A percentile compares a stretch with the other conserved stretches of the same genome.
Evolutionary conservation across 139 green algal species (phyloP).

Genomic region (Diplosphaera chodatii): DNA sequence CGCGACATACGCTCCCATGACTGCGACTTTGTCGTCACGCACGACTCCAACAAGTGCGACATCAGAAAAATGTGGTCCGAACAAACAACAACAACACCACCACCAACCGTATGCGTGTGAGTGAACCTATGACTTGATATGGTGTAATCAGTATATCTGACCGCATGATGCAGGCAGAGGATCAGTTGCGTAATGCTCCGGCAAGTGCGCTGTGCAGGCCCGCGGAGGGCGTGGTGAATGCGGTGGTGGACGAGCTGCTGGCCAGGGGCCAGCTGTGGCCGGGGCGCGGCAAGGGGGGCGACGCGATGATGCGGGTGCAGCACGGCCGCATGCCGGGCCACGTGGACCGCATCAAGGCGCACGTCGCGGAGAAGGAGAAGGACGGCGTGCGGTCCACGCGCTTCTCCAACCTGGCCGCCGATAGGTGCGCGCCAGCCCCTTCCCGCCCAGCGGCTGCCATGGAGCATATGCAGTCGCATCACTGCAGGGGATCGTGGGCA

Average conservation of each 20-base stretch:
- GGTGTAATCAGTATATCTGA: too few relatives aligned
- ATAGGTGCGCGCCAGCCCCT: too few relatives aligned
- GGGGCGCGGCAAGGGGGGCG: not conserved
- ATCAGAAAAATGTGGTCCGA: too few relatives aligned
- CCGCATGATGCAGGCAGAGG: too few relatives aligned
- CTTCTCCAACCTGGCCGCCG: constrained; percentile 12
- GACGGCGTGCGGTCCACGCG: not conserved
- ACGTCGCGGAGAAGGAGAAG: not conserved
- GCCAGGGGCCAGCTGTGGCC: constrained; percentile 3
- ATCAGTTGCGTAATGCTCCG: too few relatives aligned
- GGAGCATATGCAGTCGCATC: too few relatives aligned
- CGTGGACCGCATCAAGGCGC: constrained; percentile 10
- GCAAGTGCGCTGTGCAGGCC: not conserved
- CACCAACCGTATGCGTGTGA: too few relatives aligned
- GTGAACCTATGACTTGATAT: too few relatives aligned
- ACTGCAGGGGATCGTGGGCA: too few relatives aligned
- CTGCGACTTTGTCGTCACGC: constrained; percentile 20
- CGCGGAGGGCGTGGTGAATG: constrained; percentile 6
- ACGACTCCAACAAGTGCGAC: constrained; percentile 13
- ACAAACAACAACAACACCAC: too few relatives aligned
- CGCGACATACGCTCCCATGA: constrained; percentile 19
- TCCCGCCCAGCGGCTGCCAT: too few relatives aligned
- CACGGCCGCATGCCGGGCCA: constrained; percentile 10
- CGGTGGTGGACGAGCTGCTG: constrained; percentile 15
- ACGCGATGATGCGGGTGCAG: constrained; percentile 3